Conservation (phyloP, 306 rosid genomes). For the Prunus mongolica region DNA sequence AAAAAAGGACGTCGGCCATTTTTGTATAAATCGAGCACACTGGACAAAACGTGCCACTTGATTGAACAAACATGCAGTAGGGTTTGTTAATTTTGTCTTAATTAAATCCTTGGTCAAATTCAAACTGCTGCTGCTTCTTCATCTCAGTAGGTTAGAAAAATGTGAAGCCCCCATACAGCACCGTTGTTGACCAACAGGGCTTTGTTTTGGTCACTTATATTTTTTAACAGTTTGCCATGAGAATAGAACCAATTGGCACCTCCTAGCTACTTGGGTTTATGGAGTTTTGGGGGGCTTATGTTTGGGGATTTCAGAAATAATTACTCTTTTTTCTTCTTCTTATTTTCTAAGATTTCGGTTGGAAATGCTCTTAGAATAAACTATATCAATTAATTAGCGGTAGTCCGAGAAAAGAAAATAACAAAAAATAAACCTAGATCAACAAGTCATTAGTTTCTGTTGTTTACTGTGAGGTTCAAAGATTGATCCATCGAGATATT, state of each 20-base stretch:
- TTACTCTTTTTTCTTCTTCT: too few species aligned
- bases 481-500: neutral
- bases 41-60: too few species aligned
- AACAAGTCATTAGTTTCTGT: neutral
- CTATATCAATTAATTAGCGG: too few species aligned
- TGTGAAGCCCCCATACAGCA: neutral
- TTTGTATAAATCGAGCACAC: neutral
- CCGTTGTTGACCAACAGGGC: neutral
- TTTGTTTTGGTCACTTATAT: neutral
- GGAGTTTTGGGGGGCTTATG: neutral
- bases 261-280: neutral
- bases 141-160: neutral
- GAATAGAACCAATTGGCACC: neutral
- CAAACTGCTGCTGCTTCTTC: neutral
- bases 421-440: neutral
- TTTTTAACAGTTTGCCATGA: neutral
- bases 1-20: neutral
- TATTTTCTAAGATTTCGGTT: too few species aligned
- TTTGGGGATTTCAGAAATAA: neutral
- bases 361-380: too few species aligned
- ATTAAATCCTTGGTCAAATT: conserved; percentile 4
- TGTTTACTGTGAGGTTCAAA: neutral
- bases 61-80: too few species aligned
- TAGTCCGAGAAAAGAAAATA: neutral
- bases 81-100: neutral